Base-by-base conservation (phyloP, 1,139 yeast species). In the Geotrichum australiense region DNA sequence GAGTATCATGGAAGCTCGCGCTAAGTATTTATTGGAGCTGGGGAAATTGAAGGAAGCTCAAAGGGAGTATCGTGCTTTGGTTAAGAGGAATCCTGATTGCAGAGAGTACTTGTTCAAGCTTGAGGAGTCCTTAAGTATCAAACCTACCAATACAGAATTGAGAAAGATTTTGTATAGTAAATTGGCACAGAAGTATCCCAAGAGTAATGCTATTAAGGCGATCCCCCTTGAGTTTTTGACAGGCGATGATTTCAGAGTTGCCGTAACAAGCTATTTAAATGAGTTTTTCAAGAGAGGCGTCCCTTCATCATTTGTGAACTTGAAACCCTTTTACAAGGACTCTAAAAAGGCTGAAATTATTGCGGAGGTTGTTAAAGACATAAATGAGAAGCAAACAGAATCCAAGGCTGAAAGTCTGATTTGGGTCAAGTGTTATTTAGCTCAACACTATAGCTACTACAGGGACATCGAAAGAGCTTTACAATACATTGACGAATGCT, bases 11-110 rank as follows among this genome's bases (percentile, higher is more conserved):
- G 95, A 87, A 60, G 72, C 73, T 56, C 73, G 74, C 48, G 96
- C 89, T 6, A 66, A 72, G 47, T 78, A 82, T 53, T 60, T 67
- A 39, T 58, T 70, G 55, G 67, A 67, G 37, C 54, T 74, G 38
- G 73, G 70, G 11, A 47, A 53, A 15, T 35, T 53, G 15, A 67
- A 73, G 47, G 87, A 82, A 42, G 93, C 96, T 0, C 76, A 85
- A 19, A 53, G 72, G 30, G 70, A 76, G 35, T 85, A 80, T 57
- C 76, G 94, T 59, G 66, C 71, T 45, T 68, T 91, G 48, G 69
- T 91, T 46, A 78, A 82, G 59, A 78, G 96, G 57, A 91, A 89
- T 59, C 95, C 97, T 0, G 96, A 89, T 55, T 75, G 83, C 54
- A 67, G 69, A 35, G 66, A 63, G 15, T 86, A 85, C 58, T 89